A percentile compares a stretch with the other conserved stretches of the same genome.
phyloP scores from a whole-genome alignment of 2,329 filamentous ascomycete genomes.

The Ophiocordyceps unilateralis region DNA sequence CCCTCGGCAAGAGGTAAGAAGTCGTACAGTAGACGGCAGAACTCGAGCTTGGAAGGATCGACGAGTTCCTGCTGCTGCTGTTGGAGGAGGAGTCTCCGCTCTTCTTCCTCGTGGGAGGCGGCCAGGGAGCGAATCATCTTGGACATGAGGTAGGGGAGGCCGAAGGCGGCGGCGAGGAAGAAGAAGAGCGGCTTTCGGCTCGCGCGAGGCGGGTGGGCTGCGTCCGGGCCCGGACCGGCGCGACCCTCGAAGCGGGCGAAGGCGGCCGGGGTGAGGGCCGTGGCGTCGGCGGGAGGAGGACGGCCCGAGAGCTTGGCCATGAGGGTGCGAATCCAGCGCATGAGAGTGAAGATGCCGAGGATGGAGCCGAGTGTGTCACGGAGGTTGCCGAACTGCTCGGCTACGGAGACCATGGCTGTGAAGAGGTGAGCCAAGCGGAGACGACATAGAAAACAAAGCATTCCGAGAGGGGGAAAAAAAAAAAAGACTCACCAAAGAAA shows the following conservation, averaged over 20 bases:
- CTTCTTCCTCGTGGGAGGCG: conserved; percentile 69
- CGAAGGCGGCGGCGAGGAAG: conserved; percentile 88
- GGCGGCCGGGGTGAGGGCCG: conserved; percentile 70
- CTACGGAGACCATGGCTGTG: conserved; percentile 89
- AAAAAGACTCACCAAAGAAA: conserved; percentile 63
- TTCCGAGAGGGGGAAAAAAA: neutral
- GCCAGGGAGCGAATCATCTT: conserved; percentile 83
- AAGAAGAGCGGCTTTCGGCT: conserved; percentile 93
- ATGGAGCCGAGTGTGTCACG: conserved; percentile 87
- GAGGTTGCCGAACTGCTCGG: conserved; percentile 89
- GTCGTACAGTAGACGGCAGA: conserved; percentile 88
- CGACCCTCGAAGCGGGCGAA: conserved; percentile 82
- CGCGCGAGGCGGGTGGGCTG: conserved; percentile 36
- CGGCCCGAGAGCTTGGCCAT: conserved; percentile 87
- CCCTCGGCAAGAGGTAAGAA: conserved; percentile 60
- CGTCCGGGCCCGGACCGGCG: conserved; percentile 27
- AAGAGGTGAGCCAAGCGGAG: conserved; percentile 2
- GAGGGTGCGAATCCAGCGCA: conserved; percentile 85
- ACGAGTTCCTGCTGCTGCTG: conserved; percentile 39
- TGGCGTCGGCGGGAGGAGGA: conserved; percentile 74
- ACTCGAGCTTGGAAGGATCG: conserved; percentile 84
- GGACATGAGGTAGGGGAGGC: conserved; percentile 89
- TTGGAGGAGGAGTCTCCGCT: conserved; percentile 29
- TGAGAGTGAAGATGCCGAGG: conserved; percentile 84
- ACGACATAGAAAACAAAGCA: neutral